phyloP scores from a whole-genome alignment of 2,329 filamentous ascomycete genomes.

The Beauveria sp. region DNA sequence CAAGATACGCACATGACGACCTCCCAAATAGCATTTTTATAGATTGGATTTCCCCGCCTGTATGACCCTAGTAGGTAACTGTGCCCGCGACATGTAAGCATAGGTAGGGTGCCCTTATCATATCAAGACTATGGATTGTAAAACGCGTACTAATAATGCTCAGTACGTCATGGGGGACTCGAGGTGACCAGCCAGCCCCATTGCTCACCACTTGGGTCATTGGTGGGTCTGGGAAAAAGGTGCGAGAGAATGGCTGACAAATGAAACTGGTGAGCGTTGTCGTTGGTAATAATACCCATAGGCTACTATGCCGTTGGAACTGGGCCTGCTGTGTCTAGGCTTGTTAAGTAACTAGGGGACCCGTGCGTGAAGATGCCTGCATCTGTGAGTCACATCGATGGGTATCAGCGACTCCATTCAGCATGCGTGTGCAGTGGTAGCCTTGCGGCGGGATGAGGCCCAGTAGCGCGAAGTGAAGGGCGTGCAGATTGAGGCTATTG shows the following conservation, averaged over 20 bases:
- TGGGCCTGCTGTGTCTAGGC: background rate
- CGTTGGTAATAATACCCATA: background rate
- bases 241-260: background rate
- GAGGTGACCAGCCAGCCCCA: too few species aligned
- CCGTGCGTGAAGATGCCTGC: background rate
- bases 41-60: too few species aligned
- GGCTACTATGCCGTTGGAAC: background rate
- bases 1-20: too few species aligned
- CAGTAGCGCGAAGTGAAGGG: background rate
- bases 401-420: background rate
- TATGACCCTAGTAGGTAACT: too few species aligned
- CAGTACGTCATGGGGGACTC: too few species aligned
- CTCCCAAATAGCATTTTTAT: too few species aligned
- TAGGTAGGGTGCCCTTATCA: too few species aligned
- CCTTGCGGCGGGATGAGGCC: background rate
- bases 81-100: too few species aligned
- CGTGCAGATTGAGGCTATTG: background rate
- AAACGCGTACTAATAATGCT: too few species aligned
- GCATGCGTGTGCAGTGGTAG: conserved; percentile 6
- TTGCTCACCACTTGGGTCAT: too few species aligned
- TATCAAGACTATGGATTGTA: too few species aligned
- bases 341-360: background rate
- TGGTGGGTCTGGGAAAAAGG: too few species aligned
- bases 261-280: background rate
- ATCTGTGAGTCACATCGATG: conserved; percentile 5